Evolutionary conservation across 1,139 yeast species (phyloP).

Genomic region (Magnusiomyces fungicola): DNA sequence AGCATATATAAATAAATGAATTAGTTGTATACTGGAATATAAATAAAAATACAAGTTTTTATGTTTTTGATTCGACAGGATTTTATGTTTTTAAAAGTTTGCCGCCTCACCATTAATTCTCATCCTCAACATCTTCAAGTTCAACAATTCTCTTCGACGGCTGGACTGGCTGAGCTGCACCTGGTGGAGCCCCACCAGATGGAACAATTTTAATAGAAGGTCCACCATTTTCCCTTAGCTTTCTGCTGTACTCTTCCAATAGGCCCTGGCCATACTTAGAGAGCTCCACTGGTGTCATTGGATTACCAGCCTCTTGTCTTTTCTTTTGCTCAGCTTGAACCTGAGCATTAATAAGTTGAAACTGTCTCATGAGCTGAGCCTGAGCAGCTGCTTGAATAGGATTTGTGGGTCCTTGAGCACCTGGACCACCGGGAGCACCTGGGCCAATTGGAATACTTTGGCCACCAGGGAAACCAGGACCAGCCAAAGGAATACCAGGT

Average conservation of each 20-base stretch:
- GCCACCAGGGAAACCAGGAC: too few species aligned
- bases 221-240: background rate
- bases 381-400: constrained; percentile 8
- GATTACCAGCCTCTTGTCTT: constrained; percentile 14
- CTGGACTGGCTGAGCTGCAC: background rate
- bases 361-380: constrained; percentile 12
- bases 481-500: constrained; percentile 2
- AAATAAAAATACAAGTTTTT: too few species aligned
- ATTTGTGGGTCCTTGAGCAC: background rate
- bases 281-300: constrained; percentile 10
- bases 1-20: too few species aligned
- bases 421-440: constrained; percentile 10
- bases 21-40: too few species aligned
- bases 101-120: too few species aligned
- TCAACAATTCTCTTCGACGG: background rate
- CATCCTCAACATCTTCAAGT: constrained; percentile 6
- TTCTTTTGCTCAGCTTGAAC: constrained; percentile 8
- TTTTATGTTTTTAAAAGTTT: too few species aligned
- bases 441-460: too few species aligned
- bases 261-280: constrained; percentile 11
- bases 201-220: background rate
- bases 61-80: too few species aligned
- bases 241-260: constrained; percentile 4
- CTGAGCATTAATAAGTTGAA: constrained; percentile 11
- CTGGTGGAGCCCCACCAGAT: background rate